Evolutionary conservation across 495 filamentous ascomycete species (phyloP), one percentile per base, ranked within the genome.

Genomic region (Penicillium paradoxum): DNA sequence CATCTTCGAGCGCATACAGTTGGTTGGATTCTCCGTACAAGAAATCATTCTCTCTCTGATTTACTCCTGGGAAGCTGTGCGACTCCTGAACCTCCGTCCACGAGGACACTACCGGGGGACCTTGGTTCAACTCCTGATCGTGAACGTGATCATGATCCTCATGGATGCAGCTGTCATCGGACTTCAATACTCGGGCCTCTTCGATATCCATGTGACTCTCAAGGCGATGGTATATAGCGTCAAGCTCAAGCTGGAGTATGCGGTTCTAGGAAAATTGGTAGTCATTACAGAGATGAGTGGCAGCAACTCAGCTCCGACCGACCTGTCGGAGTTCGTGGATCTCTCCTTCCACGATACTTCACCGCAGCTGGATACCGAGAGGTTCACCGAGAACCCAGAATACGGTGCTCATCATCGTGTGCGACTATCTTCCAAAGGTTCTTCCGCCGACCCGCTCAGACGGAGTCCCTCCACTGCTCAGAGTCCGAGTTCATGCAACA

Each of bases 171-270:
- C 69, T 29, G 58, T 75, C 3, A 61, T 83, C 6, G 64, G 53
- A 8, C 51, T 70, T 29, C 74, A 83, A 51, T 79, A 72, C 57
- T 55, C 72, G 2, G 65, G 70, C 11, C 49, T 66, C 33, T 78
- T 74, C 45, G 64, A 73, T 18, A 64, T 82, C 22, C 70, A 83
- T 59, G 74, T 75, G 25, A 71, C 71, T 24, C 69, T 75, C 56
- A 83, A 83, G 54, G 65, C 67, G 8, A 58, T 77, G 38, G 67
- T 75, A 4, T 83, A 82, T 58, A 78, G 78, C 56, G 57, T 83
- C 51, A 84, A 84, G 60, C 66, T 84, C 46, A 81, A 79, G 51
- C 55, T 80, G 25, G 80, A 84, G 60, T 77, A 78, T 53, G 66
- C 64, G 41, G 72, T 83, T 32, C 65, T 83, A 30, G 74, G 77